These are phyloP conservation scores for Limnanthes douglasii DNA, from an alignment of 345 rosid genomes.

Conservation along the genomic window DNA sequence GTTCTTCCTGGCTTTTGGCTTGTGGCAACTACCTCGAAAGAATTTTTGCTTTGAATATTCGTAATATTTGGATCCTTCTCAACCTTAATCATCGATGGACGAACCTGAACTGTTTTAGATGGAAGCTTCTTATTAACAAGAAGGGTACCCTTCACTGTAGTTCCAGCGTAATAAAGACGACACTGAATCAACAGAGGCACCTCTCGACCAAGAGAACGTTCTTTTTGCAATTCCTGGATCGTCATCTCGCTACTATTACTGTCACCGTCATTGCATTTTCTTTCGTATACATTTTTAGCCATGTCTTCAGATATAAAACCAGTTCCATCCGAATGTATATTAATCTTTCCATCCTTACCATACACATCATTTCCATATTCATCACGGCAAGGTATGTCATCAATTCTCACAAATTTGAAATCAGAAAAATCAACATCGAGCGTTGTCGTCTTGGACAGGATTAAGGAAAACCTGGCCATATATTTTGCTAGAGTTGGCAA, in stretches of 20 bases:
- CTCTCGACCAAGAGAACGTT: no score
- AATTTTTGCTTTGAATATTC: conserved; percentile 12
- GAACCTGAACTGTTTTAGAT: conserved; percentile 28
- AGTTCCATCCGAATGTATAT: conserved; percentile 73
- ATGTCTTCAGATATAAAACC: conserved; percentile 75
- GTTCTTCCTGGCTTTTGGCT: conserved; percentile 45
- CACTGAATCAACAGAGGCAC: conserved; percentile 79
- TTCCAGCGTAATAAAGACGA: conserved; percentile 57
- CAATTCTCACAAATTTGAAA: conserved; percentile 9
- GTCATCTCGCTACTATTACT: no score
- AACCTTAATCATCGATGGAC: conserved; percentile 68
- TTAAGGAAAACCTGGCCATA: conserved; percentile 60
- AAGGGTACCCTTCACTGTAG: conserved; percentile 66
- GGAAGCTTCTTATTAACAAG: conserved; percentile 58
- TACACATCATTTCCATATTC: conserved; percentile 14
- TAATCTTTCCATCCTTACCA: conserved; percentile 21
- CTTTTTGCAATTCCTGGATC: no score
- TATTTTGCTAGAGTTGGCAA: conserved; percentile 37
- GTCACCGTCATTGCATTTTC: no score
- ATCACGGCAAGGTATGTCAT: conserved; percentile 43
- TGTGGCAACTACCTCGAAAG: conserved; percentile 56
- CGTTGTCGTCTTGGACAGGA: conserved; percentile 53
- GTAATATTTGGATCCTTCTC: conserved; percentile 14
- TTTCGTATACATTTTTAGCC: conserved; percentile 27
- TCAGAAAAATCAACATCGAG: conserved; percentile 26